Base-by-base conservation (phyloP, 768 basidiomycete genomes). In the Calocera cornea region DNA sequence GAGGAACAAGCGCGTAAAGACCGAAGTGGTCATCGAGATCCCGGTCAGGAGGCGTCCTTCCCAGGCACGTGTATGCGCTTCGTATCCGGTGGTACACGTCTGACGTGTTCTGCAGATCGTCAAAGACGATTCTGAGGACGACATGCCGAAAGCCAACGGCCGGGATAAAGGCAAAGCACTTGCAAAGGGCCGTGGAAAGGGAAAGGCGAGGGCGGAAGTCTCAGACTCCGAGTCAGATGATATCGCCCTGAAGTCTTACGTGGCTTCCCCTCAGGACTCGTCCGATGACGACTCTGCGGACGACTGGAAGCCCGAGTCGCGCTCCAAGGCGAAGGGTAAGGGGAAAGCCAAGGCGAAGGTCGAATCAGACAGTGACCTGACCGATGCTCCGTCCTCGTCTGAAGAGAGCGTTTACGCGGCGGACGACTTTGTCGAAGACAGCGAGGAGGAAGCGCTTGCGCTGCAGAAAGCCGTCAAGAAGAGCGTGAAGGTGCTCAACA, bases 281-380 rank as follows among this genome's bases (percentile, higher is more conserved):
- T 50, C 27, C 41, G 66, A 41, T 29, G 34, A 69, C 11, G 50
- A 49, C 12, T 64, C 66, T n/a, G 41, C 29, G 22, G 50, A 63
- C 29, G 63, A 44, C 36, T 54, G 65, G 49, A 67, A 68, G 65
- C 66, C 67, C 33, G 67, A 31, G 14, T 67, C 71, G 50, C 34
- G 69, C 47, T 68, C 65, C 65, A 41, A 78, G 68, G 76, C 70
- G 19, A 74, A 77, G 70, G 69, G 69, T 27, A 79, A 73, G 72
- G 71, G 68, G 50, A 70, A 75, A 71, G 71, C 65, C 60, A 67
- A 67, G 47, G 69, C 68, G 34, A 31, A 41, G 16, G 60, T 14
- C 29, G 60, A 24, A 19, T 64, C n/a, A 3, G 54, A 60, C 14
- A 60, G 54, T 22, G 54, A 60, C 27, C 31, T 60, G 5, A 29